Evolutionary conservation across 352 stramenopile genomes (phyloP).

Genomic region (Globisporangium canariense): DNA sequence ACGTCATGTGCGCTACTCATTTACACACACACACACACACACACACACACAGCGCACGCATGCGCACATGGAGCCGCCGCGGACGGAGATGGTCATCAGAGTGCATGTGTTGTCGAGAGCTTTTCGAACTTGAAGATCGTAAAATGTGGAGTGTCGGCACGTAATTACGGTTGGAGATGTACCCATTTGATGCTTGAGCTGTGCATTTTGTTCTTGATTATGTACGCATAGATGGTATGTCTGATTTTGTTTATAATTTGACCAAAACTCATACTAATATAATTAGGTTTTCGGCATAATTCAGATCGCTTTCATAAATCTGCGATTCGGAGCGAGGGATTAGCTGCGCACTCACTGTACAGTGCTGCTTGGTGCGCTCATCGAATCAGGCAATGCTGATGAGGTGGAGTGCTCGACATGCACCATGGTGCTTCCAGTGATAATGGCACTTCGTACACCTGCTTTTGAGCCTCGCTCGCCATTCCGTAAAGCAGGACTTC

Average conservation of each 20-base stretch:
- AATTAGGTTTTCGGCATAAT: no score
- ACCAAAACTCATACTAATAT: no score
- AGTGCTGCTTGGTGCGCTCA: neutral
- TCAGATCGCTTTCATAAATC: neutral
- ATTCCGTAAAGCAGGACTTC: no score
- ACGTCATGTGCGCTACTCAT: no score
- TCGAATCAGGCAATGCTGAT: neutral
- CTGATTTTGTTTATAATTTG: neutral
- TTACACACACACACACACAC: no score
- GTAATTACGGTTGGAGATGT: conserved; percentile 3
- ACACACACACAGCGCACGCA: neutral
- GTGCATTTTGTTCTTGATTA: neutral
- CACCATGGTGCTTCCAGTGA: no score
- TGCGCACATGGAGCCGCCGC: no score
- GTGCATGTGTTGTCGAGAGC: neutral
- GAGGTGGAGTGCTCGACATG: neutral
- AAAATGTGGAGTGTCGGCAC: neutral
- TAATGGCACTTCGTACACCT: no score
- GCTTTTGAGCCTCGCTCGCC: no score
- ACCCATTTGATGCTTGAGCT: neutral
- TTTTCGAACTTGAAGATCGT: conserved; percentile 3
- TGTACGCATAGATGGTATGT: neutral
- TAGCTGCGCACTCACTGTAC: neutral
- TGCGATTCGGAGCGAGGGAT: neutral
- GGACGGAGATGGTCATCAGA: neutral